A percentile compares a stretch with the other conserved stretches of the same genome.
These are phyloP conservation scores for Hamamelis virginiana DNA, from an alignment of 164 flowering plant species.

Conservation along the genomic window DNA sequence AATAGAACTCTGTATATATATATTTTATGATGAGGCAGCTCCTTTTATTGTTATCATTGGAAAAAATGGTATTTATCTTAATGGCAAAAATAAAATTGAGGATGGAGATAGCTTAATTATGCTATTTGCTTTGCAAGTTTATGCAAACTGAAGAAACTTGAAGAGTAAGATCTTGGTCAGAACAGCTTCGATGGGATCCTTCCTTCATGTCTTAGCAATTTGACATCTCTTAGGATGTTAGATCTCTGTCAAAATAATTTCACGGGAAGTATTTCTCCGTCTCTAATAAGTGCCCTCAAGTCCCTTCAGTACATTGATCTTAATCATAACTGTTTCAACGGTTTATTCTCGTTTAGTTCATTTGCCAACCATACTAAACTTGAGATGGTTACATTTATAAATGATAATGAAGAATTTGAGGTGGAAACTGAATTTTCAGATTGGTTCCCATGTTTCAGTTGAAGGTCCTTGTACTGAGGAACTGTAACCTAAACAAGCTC, in stretches of 20 bases:
- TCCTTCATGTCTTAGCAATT: neutral
- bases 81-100: too few relatives aligned
- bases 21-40: too few relatives aligned
- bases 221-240: neutral
- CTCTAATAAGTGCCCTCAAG: neutral
- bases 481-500: neutral
- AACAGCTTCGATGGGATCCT: neutral
- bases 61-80: too few relatives aligned
- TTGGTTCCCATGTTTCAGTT: slow-evolving; percentile 8
- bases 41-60: too few relatives aligned
- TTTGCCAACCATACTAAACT: neutral
- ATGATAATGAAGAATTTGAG: neutral
- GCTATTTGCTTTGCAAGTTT: neutral
- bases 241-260: neutral
- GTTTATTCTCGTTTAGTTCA: neutral
- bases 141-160: neutral
- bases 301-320: slow-evolving; percentile 2
- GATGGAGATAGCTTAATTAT: too few relatives aligned
- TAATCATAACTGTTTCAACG: neutral
- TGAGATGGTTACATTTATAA: neutral
- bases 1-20: too few relatives aligned
- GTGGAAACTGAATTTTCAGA: neutral
- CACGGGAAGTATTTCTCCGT: slow-evolving; percentile 6
- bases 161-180: neutral
- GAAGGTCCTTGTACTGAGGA: neutral